Percentiles rank a stretch among this genome's conserved stretches.
These are phyloP conservation scores for Persicaria tinctoria DNA, from an alignment of 148 eudicot species.

Conservation along the genomic window DNA sequence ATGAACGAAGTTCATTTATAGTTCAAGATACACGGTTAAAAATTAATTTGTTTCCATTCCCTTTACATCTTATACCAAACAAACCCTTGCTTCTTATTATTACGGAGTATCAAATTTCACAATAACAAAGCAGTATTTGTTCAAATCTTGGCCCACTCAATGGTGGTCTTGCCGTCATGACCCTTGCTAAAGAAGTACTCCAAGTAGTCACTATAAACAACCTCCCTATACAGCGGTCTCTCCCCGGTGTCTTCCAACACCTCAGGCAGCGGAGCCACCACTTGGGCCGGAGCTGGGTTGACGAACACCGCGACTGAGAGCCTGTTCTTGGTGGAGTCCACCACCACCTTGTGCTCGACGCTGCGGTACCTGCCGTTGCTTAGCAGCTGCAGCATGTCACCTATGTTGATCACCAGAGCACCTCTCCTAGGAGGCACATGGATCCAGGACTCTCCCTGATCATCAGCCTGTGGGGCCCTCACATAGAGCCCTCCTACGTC, in stretches of 20 bases:
- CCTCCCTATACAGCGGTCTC: slow-evolving; percentile 21
- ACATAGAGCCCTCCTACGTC: slow-evolving; percentile 32
- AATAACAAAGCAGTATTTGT: too few relatives aligned
- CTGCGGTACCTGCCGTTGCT: slow-evolving; percentile 37
- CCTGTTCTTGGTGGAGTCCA: slow-evolving; percentile 20
- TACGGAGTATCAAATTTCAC: too few relatives aligned
- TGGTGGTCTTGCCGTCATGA: slow-evolving; percentile 31
- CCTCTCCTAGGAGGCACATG: slow-evolving; percentile 27
- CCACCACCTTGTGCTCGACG: slow-evolving; percentile 33
- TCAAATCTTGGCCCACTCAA: slow-evolving; percentile 20
- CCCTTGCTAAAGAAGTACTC: slow-evolving; percentile 25
- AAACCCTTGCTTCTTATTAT: too few relatives aligned
- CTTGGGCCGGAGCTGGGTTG: slow-evolving; percentile 19
- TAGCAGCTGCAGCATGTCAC: slow-evolving; percentile 28
- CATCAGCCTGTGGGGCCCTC: background rate
- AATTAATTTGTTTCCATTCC: too few relatives aligned
- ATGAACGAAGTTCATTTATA: too few relatives aligned
- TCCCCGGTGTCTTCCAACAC: slow-evolving; percentile 21
- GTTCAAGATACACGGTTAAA: too few relatives aligned
- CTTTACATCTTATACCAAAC: too few relatives aligned
- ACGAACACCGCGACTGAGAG: slow-evolving; percentile 29
- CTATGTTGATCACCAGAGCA: slow-evolving; percentile 27
- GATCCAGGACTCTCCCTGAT: slow-evolving; percentile 20
- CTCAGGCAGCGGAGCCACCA: slow-evolving; percentile 24
- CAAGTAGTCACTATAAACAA: slow-evolving; percentile 29